Base-by-base conservation (phyloP, 805 yeast genomes). In the Candida fluviatilis region DNA sequence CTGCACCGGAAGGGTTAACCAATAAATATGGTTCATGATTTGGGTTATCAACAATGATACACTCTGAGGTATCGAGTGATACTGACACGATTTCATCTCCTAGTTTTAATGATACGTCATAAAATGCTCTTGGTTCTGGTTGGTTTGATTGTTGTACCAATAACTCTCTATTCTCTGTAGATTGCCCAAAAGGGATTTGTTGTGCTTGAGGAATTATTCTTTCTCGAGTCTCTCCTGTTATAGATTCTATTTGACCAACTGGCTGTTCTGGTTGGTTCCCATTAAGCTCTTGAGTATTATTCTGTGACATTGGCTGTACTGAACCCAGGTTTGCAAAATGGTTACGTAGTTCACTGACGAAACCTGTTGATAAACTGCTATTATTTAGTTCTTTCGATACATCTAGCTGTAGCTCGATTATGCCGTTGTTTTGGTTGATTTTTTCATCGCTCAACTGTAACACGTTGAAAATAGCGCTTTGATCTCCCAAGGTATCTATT, bases 11-110 rank as follows among this genome's bases (percentile, higher is more conserved):
- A n/a, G 60, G 58, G 38, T 58, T 69, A 3, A 71, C 30, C 30
- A 71, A 48, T 2, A 70, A 28, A 37, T 70, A 71, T 4, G 75
- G 73, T 11, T 50, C 54, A 27, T 56, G 55, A 11, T 45, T 50
- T 2, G 48, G 51, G 10, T 53, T 46, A 27, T 61, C 58, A 18
- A 69, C 75, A 4, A 71, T 42, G 10, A 71, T 67, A 45, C 75
- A 69, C 34, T 71, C 73, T 17, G 69, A 66, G 0, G 69, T 52
- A 32, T 58, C 58, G 37, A 71, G 52, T 2, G 40, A 39, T 2
- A 55, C 59, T 4, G 18, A 34, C 18, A 40, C 34, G 4, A 31
- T 36, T 8, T 36, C 38, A 4, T 37, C 40, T 10, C 51, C 60
- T 13, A 43, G 37, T 8, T 39, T 42, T 16, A 55, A 29, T 4